Base-by-base conservation (phyloP, 495 filamentous ascomycete genomes). In the Annulohypoxylon moriforme region DNA sequence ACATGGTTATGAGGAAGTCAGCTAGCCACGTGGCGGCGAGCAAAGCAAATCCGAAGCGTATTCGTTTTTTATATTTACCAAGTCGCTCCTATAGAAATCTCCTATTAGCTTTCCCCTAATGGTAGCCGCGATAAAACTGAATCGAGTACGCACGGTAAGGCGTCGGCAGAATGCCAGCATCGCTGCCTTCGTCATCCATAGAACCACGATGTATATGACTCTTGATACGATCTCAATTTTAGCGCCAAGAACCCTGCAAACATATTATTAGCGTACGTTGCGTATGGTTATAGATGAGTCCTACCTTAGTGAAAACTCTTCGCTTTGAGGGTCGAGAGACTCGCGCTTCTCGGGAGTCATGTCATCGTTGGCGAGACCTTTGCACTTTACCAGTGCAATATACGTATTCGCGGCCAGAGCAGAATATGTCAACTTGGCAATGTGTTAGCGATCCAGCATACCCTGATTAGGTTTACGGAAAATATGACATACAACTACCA, bases 181-280 rank as follows among this genome's bases (percentile, higher is more conserved):
- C 67, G 87, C 85, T 0, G 83, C 80, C 74, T 91, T 91, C 67
- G 89, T 64, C 33, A 84, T 69, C 87, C 87, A 91, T 3, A 90
- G 64, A 18, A 89, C 64, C 1, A 84, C 74, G 0, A 84, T 85
- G 60, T 91, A 90, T 3, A 84, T 69, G 9, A 85, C 83, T 85
- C 87, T 88, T 0, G 87, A 87, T 3, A 82, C 75, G 13, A 91
- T 80, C 58, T 90, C 87, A 1, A 83, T 82, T 75, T 89, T 89
- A 46, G 86, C 86, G 0, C 88, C 88, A 10, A 81, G 79, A 0
- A 86, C 29, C 20, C 67, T 63, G n/a, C n/a, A n/a, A n/a, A n/a
- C 4, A 1, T 14, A 27, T 13, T 8, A 18, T 63, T 18, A 69
- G 57, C 11, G 0, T 36, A 22, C 4, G 10, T n/a, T 53, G 1